Evolutionary conservation across 345 rosid genomes (phyloP).

Genomic region (Hibiscus trionum): DNA sequence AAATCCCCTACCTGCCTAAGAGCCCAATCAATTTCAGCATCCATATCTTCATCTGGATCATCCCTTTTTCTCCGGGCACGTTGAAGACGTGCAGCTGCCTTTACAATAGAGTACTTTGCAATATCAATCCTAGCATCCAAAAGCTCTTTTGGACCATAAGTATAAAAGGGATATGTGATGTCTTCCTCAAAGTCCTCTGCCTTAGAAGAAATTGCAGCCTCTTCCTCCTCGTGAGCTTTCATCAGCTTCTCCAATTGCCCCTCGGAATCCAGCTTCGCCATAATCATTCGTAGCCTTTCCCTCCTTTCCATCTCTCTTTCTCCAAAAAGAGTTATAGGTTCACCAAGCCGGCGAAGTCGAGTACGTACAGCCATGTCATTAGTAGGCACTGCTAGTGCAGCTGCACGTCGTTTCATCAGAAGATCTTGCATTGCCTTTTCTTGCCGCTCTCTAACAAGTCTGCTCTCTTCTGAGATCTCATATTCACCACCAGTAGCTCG

Average conservation of each 20-base stretch:
- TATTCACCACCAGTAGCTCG: constrained; percentile 29
- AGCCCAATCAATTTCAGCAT: constrained; percentile 76
- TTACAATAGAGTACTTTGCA: constrained; percentile 59
- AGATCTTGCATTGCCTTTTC: constrained; percentile 81
- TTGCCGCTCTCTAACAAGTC: constrained; percentile 62
- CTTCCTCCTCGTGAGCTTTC: constrained; percentile 86
- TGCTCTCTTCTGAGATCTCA: constrained; percentile 67
- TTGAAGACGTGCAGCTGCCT: constrained; percentile 69
- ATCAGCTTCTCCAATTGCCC: constrained; percentile 78
- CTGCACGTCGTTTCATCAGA: constrained; percentile 76
- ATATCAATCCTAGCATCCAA: constrained; percentile 64
- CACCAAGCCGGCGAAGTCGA: constrained; percentile 81
- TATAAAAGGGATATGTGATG: constrained; percentile 69
- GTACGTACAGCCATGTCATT: constrained; percentile 92
- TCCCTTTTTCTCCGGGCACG: constrained; percentile 63
- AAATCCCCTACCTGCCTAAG: constrained; percentile 52
- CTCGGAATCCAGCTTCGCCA: constrained; percentile 78
- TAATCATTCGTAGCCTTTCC: constrained; percentile 72
- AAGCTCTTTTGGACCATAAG: constrained; percentile 74
- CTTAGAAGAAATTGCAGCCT: constrained; percentile 40
- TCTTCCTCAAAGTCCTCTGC: constrained; percentile 62
- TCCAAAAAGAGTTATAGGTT: constrained; percentile 90
- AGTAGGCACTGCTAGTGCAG: constrained; percentile 94
- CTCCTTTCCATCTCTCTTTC: constrained; percentile 97
- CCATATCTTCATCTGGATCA: constrained; percentile 90